These are phyloP conservation scores for Schizopora paradoxa DNA, from an alignment of 1,284 basidiomycete genomes.

Conservation along the genomic window DNA sequence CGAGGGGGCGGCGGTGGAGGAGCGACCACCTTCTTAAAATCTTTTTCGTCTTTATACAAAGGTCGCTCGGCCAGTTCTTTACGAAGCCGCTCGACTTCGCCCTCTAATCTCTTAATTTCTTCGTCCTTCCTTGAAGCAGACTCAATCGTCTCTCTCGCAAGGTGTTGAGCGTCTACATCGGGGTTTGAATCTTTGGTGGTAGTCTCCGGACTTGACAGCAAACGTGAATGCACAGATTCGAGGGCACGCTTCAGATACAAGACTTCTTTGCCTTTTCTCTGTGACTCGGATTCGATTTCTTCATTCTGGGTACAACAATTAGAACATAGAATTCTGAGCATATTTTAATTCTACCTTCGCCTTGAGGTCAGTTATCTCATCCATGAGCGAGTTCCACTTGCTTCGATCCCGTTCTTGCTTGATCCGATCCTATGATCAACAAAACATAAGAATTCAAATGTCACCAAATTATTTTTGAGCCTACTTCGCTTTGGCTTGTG, in stretches of 20 bases:
- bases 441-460: background rate
- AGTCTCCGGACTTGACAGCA: slow-evolving; percentile 45
- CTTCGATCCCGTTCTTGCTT: slow-evolving; percentile 70
- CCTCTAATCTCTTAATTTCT: slow-evolving; percentile 50
- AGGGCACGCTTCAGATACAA: slow-evolving; percentile 76
- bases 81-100: slow-evolving; percentile 45
- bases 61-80: slow-evolving; percentile 48
- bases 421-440: slow-evolving; percentile 69
- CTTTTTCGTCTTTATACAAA: slow-evolving; percentile 54
- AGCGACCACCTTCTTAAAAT: slow-evolving; percentile 61
- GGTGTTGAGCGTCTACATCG: slow-evolving; percentile 64
- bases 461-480: too few species aligned
- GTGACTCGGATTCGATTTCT: slow-evolving; percentile 46
- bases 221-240: slow-evolving; percentile 78
- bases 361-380: slow-evolving; percentile 74
- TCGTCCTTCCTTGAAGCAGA: slow-evolving; percentile 67
- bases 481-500: slow-evolving; percentile 56
- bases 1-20: slow-evolving; percentile 56
- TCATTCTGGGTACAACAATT: slow-evolving; percentile 38
- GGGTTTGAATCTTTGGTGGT: slow-evolving; percentile 5
- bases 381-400: slow-evolving; percentile 71
- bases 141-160: slow-evolving; percentile 68
- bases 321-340: background rate
- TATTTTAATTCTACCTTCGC: slow-evolving; percentile 43
- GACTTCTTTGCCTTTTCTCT: slow-evolving; percentile 67